Evolutionary conservation across 192 early-diverging fungal species (phyloP), one percentile per base, ranked within the genome.

Genomic region (Entrophospora sp.): DNA sequence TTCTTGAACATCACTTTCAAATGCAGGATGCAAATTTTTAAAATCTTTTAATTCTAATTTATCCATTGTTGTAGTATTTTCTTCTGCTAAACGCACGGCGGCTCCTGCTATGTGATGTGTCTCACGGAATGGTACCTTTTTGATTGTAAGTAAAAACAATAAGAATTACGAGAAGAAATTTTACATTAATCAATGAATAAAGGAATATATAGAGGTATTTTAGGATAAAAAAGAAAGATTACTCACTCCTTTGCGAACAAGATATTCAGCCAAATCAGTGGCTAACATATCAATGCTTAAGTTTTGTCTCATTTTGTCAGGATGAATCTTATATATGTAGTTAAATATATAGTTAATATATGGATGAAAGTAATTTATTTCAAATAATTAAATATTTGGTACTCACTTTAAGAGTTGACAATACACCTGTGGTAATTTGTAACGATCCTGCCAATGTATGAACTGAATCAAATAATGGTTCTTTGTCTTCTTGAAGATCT

Each of bases 401-500:
- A 49, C 69, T 67, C 64, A 84, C 85, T 69, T 75, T 89, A 61
- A 99, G 79, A 1, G 96, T 97, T n/a, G 91, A 83, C 38, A 99
- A 69, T 0, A 95, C 93, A 18, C 93, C 95, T 0, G 93, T 80
- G 18, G 91, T 83, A 64, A 99, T 99, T 77, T 95, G 94, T 36
- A 99, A 74, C 7, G 91, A 93, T 0, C 91, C 94, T 35, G 84
- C 79, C 25, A 97, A 70, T 2, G 91, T 97, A 73, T 97, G 94
- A 12, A 85, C 85, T 1, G 94, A 87, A 68, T 97, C 94, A 79
- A 99, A 99, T 78, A 99, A 83, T 31, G 96, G 94, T 73, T 99
- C 96, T 79, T 99, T 99, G 75, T 97, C 96, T 76, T 97, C 96
- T 75, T 99, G 96, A 63, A 99, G 83, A 70, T 97, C 96, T 77